phyloP scores from a whole-genome alignment of 805 yeast species.

The Wickerhamiella allomyrinae region DNA sequence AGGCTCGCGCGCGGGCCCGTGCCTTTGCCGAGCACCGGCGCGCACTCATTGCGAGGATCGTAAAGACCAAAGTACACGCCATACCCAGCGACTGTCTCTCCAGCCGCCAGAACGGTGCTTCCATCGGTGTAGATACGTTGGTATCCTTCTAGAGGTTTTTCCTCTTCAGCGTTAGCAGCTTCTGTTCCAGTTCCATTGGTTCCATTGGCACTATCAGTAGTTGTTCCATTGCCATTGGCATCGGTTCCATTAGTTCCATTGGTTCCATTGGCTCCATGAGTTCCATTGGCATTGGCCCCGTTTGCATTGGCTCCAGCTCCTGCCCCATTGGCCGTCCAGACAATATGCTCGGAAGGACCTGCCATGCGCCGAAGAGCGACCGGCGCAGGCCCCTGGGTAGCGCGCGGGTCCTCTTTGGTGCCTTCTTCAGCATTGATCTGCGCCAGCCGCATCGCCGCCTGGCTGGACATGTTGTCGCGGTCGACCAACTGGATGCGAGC shows the following conservation, averaged over 20 bases:
- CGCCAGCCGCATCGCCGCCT: not conserved
- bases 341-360: not conserved
- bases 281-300: no score
- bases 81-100: constrained; percentile 7
- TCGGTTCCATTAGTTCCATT: no score
- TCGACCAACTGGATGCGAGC: not conserved
- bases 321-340: not conserved
- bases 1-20: constrained; percentile 9
- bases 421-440: not conserved
- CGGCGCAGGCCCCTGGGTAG: not conserved
- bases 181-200: not conserved
- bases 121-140: constrained; percentile 9
- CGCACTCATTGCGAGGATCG: constrained; percentile 11
- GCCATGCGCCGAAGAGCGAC: not conserved
- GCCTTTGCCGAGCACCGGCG: constrained; percentile 6
- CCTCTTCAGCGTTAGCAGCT: not conserved
- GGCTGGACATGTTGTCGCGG: not conserved
- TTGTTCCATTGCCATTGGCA: no score
- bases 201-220: no score
- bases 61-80: constrained; percentile 9
- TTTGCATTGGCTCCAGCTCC: no score
- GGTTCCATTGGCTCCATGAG: no score
- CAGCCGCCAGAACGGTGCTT: constrained; percentile 2
- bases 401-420: not conserved
- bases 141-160: not conserved